A percentile compares a stretch with the other conserved stretches of the same genome.
Conservation (phyloP, 768 basidiomycete species). For the Lentinus tigrinus region DNA sequence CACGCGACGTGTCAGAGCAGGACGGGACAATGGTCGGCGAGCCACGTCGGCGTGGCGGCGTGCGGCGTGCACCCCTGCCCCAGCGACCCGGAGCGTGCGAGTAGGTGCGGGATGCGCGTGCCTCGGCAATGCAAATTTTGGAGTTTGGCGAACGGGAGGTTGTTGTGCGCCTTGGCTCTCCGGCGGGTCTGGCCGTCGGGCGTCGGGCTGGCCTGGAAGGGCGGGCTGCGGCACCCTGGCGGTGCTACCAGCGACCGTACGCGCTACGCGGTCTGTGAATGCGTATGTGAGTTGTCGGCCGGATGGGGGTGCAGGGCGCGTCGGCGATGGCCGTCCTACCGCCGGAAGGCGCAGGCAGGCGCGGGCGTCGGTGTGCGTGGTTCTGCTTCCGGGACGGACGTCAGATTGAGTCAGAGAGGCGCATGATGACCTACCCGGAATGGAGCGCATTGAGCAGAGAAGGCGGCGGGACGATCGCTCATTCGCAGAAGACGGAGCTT, state of each 20-base stretch:
- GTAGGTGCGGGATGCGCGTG: not conserved
- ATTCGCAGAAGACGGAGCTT: not conserved
- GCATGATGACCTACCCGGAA: not conserved
- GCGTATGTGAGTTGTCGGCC: too few species aligned
- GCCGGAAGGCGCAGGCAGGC: not conserved
- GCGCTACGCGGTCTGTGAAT: too few species aligned
- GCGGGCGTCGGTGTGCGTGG: too few species aligned
- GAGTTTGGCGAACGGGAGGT: not conserved
- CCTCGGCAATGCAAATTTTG: not conserved
- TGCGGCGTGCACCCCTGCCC: not conserved
- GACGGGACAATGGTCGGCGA: not conserved
- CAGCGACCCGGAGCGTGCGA: not conserved
- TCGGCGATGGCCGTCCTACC: not conserved
- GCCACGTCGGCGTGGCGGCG: not conserved
- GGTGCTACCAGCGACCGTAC: too few species aligned
- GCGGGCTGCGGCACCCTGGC: too few species aligned
- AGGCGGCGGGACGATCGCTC: not conserved
- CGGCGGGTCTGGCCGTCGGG: too few species aligned
- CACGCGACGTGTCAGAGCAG: not conserved
- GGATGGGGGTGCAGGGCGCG: not conserved
- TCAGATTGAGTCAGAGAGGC: not conserved
- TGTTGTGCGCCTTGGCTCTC: too few species aligned
- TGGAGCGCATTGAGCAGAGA: not conserved
- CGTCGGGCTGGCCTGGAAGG: too few species aligned
- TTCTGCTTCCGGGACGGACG: not conserved